Evolutionary conservation across 371 early-diverging fungal species (phyloP).

Genomic region (Actinomortierella ambigua): DNA sequence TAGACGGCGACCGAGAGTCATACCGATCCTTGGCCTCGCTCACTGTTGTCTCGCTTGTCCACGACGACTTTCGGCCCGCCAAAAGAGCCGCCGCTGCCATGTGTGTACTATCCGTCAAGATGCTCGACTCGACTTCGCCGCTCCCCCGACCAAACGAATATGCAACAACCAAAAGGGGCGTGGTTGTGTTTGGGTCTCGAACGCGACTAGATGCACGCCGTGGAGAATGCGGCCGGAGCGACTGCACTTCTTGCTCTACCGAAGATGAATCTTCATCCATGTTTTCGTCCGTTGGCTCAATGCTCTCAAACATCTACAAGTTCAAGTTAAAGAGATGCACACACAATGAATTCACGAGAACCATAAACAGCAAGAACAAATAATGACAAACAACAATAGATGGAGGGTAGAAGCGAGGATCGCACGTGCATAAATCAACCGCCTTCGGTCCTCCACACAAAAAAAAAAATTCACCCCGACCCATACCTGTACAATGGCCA

Average conservation of each 20-base stretch:
- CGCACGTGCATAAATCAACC: background rate
- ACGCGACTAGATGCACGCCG: background rate
- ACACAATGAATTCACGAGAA: background rate
- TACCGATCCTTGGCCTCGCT: too few relatives aligned
- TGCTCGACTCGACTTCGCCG: constrained; percentile 2
- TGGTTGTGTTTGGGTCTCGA: constrained; percentile 1
- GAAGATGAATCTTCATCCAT: too few relatives aligned
- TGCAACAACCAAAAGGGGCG: constrained; percentile 24
- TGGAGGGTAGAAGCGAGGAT: background rate
- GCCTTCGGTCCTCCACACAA: background rate
- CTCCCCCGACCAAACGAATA: constrained; percentile 26
- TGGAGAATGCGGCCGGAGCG: constrained; percentile 10
- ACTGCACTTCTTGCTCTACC: background rate
- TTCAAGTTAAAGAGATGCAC: background rate
- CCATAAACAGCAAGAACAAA: background rate
- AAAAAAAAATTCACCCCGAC: background rate
- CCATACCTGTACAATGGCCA: constrained; percentile 37
- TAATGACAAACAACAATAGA: background rate
- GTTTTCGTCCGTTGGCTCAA: too few relatives aligned
- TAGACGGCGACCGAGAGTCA: too few relatives aligned
- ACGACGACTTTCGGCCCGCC: too few relatives aligned
- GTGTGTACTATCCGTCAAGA: too few relatives aligned
- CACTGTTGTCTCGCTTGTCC: too few relatives aligned
- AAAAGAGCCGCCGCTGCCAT: too few relatives aligned
- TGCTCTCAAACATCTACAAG: background rate